phyloP scores from a whole-genome alignment of 371 early-diverging fungal species.

The Mortierella sp. region DNA sequence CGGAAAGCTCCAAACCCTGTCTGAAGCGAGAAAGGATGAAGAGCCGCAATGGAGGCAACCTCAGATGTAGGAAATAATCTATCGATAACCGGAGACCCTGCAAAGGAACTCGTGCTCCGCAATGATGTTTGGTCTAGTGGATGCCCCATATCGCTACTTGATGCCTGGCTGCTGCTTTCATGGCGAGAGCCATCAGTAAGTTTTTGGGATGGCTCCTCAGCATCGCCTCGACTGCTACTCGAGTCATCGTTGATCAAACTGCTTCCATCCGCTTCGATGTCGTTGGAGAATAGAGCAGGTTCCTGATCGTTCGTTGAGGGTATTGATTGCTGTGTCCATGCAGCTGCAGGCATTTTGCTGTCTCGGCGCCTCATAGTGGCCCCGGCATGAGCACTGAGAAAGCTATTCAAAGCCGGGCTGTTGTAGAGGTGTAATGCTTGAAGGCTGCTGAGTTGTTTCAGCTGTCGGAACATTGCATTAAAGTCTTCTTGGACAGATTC shows the following conservation, averaged over 20 bases:
- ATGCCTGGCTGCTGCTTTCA: neutral
- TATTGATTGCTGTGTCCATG: too few relatives aligned
- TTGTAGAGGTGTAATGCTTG: constrained; percentile 42
- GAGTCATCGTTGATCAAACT: neutral
- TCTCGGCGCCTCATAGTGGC: neutral
- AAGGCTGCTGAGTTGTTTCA: constrained; percentile 18
- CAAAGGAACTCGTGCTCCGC: too few relatives aligned
- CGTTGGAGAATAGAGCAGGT: neutral
- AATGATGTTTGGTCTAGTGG: neutral
- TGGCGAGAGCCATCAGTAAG: neutral
- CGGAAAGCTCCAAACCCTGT: constrained; percentile 38
- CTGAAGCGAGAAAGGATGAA: constrained; percentile 33
- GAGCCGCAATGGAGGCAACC: neutral
- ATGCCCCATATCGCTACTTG: neutral
- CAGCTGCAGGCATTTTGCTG: neutral
- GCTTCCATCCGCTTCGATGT: neutral
- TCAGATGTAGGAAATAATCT: too few relatives aligned
- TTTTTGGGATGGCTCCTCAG: neutral
- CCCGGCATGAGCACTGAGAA: neutral
- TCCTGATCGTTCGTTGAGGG: neutral
- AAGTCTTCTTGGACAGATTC: constrained; percentile 33
- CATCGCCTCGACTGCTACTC: neutral
- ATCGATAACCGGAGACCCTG: too few relatives aligned
- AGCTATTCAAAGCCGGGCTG: constrained; percentile 25
- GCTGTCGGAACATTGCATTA: constrained; percentile 41